These are phyloP conservation scores for Breynia disticha DNA, from an alignment of 441 rosid species.

Conservation along the genomic window DNA sequence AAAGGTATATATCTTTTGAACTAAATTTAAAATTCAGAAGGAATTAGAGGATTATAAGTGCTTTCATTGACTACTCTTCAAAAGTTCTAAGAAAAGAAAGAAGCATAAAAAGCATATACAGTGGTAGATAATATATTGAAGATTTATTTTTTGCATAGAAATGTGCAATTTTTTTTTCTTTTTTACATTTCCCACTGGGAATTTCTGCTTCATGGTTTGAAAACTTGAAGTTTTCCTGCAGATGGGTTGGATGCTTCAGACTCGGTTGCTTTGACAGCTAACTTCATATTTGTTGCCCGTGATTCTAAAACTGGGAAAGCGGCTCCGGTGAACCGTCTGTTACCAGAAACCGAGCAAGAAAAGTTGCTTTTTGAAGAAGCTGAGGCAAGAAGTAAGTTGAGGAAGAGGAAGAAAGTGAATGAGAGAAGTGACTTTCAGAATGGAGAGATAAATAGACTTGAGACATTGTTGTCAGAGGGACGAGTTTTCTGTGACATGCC, in stretches of 20 bases:
- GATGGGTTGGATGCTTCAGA: too few relatives aligned
- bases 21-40: not conserved
- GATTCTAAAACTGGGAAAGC: constrained; percentile 70
- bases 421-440: constrained; percentile 38
- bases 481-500: constrained; percentile 77
- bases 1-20: constrained; percentile 22
- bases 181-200: too few relatives aligned
- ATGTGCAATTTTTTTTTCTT: too few relatives aligned
- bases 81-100: too few relatives aligned
- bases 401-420: constrained; percentile 51
- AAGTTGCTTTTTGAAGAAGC: constrained; percentile 61
- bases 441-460: constrained; percentile 31
- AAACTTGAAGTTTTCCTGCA: too few relatives aligned
- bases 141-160: too few relatives aligned
- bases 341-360: constrained; percentile 52
- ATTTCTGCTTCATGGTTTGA: too few relatives aligned
- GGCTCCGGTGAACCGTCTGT: constrained; percentile 54
- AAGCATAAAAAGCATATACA: too few relatives aligned
- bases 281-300: constrained; percentile 79
- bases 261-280: constrained; percentile 53
- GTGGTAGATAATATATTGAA: too few relatives aligned
- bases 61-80: not conserved
- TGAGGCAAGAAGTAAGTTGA: constrained; percentile 49
- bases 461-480: constrained; percentile 54
- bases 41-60: not conserved